Conservation (phyloP, 768 basidiomycete genomes). For the Trametes cinnabarina region DNA sequence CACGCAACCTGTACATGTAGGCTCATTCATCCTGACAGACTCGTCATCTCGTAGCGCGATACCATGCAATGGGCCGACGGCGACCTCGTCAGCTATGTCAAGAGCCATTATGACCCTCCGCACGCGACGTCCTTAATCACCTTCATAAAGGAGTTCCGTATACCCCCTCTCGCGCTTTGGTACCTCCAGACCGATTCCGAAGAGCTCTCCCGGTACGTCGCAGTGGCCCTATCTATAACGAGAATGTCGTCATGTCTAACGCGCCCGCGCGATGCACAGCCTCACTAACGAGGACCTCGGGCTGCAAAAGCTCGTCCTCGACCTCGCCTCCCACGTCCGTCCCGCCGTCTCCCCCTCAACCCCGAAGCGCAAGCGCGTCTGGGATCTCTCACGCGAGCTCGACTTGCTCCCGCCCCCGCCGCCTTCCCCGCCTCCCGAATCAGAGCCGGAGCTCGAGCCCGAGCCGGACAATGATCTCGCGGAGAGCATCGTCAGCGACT, state of each 20-base stretch:
- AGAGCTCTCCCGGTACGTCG: background rate
- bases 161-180: constrained; percentile 8
- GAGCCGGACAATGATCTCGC: constrained; percentile 3
- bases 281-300: background rate
- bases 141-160: background rate
- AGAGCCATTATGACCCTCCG: background rate
- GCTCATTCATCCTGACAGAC: background rate
- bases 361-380: background rate
- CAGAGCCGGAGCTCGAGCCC: background rate
- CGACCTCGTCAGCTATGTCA: constrained; percentile 3
- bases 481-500: constrained; percentile 15
- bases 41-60: background rate
- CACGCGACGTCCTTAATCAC: background rate
- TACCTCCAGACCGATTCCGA: constrained; percentile 5
- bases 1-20: background rate
- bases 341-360: constrained; percentile 15
- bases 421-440: constrained; percentile 5
- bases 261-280: background rate
- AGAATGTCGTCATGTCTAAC: no score
- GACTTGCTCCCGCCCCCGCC: background rate
- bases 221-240: no score
- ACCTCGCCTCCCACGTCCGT: background rate
- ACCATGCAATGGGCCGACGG: constrained; percentile 4
- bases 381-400: constrained; percentile 1
- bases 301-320: constrained; percentile 1